Evolutionary conservation across 2,329 filamentous ascomycete genomes (phyloP), one percentile per base, ranked within the genome.

Genomic region (Colletotrichum spaethianum): DNA sequence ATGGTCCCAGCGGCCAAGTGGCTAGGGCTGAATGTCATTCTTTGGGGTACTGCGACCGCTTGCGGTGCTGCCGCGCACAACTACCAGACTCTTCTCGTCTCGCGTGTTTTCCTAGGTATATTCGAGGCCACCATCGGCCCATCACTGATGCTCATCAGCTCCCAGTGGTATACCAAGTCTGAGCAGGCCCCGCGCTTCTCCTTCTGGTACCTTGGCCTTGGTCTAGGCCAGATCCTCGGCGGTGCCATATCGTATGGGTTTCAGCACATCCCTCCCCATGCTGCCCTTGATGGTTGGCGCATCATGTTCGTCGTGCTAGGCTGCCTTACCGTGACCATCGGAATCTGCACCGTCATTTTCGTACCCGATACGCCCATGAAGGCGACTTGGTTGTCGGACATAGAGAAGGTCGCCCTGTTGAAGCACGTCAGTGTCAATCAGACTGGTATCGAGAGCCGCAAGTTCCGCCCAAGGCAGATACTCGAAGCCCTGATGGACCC

Each of bases 51-150:
- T 12, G 84, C 87, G 2, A 89, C 87, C 0, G 85, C 86, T 3
- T 86, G 84, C 69, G 87, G 86, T 31, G 87, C 88, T 0, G 89
- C 87, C 3, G 85, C 87, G 18, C 83, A 84, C 62, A 85, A 86
- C 77, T 91, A 90, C 76, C 81, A 78, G 28, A 85, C 85, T 0
- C 79, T 92, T 9, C 83, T 91, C 4, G 86, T 85, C 23, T 86
- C 87, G 1, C 86, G 90, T 16, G 82, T 90, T 74, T 88, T 91
- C 74, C 81, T 92, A 1, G 90, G 90, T 40, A 85, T 90, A 61
- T 91, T 91, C 69, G 90, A 88, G 77, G 88, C 90, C 3, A 88
- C 88, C 3, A 88, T 91, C 66, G 87, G 86, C 1, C 90, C 90
- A 1, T 89, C 86, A 1, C 79, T 91, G 67, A 89, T 91, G 82